Evolutionary conservation across 2,329 filamentous ascomycete genomes (phyloP).

Genomic region (Fusarium musae): DNA sequence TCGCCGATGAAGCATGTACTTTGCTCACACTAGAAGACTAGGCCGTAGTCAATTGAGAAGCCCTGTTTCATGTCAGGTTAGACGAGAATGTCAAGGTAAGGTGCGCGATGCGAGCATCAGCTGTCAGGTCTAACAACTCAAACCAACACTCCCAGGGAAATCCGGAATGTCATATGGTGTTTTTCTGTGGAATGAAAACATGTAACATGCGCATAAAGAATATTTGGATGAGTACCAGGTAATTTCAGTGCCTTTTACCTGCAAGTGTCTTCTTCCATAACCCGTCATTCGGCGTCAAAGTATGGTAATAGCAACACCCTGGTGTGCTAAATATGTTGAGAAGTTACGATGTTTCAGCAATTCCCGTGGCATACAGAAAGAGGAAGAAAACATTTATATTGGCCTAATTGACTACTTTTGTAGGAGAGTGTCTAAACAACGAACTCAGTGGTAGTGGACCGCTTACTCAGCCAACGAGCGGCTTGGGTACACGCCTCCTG

Average conservation of each 20-base stretch:
- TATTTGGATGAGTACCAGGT: accelerated
- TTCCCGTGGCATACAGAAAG: neutral
- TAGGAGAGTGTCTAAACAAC: accelerated
- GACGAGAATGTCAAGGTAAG: neutral
- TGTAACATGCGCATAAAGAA: accelerated
- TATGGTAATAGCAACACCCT: too few relatives aligned
- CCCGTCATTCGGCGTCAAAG: neutral
- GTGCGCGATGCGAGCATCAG: neutral
- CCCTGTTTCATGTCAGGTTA: too few relatives aligned
- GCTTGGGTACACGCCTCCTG: neutral
- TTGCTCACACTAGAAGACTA: accelerated
- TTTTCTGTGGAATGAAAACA: neutral
- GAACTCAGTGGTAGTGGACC: neutral
- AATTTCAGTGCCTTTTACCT: neutral
- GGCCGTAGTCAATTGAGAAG: accelerated
- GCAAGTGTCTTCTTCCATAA: too few relatives aligned
- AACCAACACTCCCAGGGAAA: neutral
- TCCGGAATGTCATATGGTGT: neutral
- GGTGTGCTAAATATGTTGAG: too few relatives aligned
- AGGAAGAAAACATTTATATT: neutral
- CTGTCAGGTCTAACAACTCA: neutral
- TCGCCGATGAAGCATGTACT: neutral
- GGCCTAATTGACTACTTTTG: accelerated
- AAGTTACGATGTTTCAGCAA: neutral
- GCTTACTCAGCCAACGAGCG: neutral